Evolutionary conservation across 1,284 basidiomycete genomes (phyloP), one percentile per base, ranked within the genome.

Genomic region (Porogramme epimiltina): DNA sequence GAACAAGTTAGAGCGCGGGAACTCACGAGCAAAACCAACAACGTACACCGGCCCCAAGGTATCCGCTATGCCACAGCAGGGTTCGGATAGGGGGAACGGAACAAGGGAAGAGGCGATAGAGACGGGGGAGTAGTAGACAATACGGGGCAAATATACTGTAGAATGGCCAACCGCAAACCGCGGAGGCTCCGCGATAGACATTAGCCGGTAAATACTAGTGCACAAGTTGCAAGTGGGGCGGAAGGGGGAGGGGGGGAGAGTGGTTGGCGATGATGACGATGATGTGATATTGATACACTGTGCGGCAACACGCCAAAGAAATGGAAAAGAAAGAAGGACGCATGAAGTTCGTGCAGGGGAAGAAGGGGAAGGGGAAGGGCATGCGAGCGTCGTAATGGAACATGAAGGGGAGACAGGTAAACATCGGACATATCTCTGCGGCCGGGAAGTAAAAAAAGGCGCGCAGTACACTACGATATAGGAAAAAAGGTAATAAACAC

Each of bases 211-310:
- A 47, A 60, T 62, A 67, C 63, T 66, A 66, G 46, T 65, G 62
- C 61, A 65, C 63, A 66, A 54, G 43, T 60, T 54, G 51, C 52
- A 48, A 55, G 45, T 43, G 52, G 41, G 45, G 52, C 41, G 39
- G 42, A 38, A 16, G 19, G 20, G 47, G 9, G 16, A n/a, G 34
- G 34, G 10, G 41, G n/a, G n/a, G n/a, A n/a, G n/a, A n/a, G n/a
- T n/a, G n/a, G n/a, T n/a, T 54, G 60, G 59, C 53, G 49, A 61
- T 56, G 63, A 58, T 52, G 54, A 54, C 52, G 56, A 42, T 51
- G 47, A 53, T 49, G 63, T 60, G 58, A 61, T 69, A 69, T 66
- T 69, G 67, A 69, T 69, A 69, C 67, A 67, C 57, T 63, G 63
- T 59, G 59, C 55, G 61, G 62, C 66, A 61, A 57, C 56, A 59